A percentile compares a stretch with the other conserved stretches of the same genome.
Conservation (phyloP, 1,284 basidiomycete genomes). For the Ceratobasidium sp. region DNA sequence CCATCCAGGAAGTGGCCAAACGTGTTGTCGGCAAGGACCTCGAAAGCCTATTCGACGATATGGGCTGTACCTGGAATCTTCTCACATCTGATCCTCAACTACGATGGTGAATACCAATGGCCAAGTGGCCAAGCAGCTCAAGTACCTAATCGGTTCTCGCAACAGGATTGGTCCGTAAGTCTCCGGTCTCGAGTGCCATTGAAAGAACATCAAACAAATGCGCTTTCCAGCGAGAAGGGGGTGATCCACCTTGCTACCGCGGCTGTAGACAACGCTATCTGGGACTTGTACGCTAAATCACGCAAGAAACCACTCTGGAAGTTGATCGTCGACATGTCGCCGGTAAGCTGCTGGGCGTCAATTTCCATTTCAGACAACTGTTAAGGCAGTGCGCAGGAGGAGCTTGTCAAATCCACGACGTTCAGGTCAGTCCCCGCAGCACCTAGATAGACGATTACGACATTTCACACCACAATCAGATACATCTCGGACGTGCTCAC, state of each 20-base stretch:
- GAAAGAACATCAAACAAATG: neutral
- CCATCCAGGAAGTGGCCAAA: constrained; percentile 80
- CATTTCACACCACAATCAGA: constrained; percentile 52
- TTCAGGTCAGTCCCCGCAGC: constrained; percentile 60
- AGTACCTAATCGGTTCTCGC: neutral
- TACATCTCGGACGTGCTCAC: constrained; percentile 95
- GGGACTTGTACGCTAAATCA: constrained; percentile 85
- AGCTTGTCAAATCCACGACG: constrained; percentile 83
- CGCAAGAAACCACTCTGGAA: constrained; percentile 87
- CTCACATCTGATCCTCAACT: constrained; percentile 87
- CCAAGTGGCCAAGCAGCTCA: neutral
- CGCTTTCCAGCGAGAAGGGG: constrained; percentile 56
- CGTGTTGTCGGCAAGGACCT: constrained; percentile 84
- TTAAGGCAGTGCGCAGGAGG: constrained; percentile 65
- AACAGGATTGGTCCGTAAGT: constrained; percentile 44
- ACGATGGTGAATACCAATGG: constrained; percentile 73
- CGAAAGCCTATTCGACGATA: constrained; percentile 84
- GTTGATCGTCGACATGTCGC: constrained; percentile 83
- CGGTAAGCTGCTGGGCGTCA: constrained; percentile 59
- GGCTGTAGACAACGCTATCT: constrained; percentile 82
- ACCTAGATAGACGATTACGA: neutral
- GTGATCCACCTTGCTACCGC: constrained; percentile 85
- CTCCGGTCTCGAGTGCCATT: neutral
- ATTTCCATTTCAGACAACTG: constrained; percentile 26
- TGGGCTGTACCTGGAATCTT: constrained; percentile 85